These are phyloP conservation scores for Phanerodontia chrysosporium DNA, from an alignment of 768 basidiomycete genomes.

Conservation along the genomic window DNA sequence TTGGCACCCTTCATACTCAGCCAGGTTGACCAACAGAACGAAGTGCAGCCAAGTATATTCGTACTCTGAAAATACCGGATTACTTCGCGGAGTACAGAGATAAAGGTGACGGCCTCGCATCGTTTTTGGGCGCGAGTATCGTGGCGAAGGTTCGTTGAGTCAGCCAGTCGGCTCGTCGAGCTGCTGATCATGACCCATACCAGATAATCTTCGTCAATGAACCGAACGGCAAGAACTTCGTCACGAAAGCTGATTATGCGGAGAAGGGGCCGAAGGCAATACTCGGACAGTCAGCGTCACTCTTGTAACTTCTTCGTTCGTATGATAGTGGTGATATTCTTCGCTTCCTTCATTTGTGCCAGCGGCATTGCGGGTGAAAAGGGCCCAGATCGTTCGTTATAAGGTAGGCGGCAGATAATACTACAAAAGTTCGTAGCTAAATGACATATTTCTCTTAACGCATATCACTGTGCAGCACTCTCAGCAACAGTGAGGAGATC, in stretches of 20 bases:
- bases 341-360: too few species aligned
- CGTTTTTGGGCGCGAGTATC: slow-evolving; percentile 79
- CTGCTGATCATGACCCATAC: background rate
- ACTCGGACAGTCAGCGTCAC: slow-evolving; percentile 71
- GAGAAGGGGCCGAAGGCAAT: slow-evolving; percentile 69
- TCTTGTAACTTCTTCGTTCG: slow-evolving; percentile 41
- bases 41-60: slow-evolving; percentile 66
- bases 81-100: slow-evolving; percentile 91
- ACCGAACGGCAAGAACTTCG: slow-evolving; percentile 58
- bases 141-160: slow-evolving; percentile 64
- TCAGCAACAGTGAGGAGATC: slow-evolving; percentile 89
- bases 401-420: slow-evolving; percentile 1
- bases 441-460: background rate
- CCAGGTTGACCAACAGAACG: slow-evolving; percentile 60
- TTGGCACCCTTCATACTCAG: slow-evolving; percentile 58
- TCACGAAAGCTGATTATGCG: slow-evolving; percentile 77
- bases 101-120: slow-evolving; percentile 75
- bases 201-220: slow-evolving; percentile 73
- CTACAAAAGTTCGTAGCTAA: slow-evolving; percentile 13
- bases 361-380: background rate
- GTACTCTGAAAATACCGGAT: slow-evolving; percentile 70
- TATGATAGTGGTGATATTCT: slow-evolving; percentile 8
- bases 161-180: background rate
- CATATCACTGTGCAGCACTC: slow-evolving; percentile 56
- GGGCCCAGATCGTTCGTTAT: background rate